phyloP scores from a whole-genome alignment of 441 rosid species.

The Populus hybrid region DNA sequence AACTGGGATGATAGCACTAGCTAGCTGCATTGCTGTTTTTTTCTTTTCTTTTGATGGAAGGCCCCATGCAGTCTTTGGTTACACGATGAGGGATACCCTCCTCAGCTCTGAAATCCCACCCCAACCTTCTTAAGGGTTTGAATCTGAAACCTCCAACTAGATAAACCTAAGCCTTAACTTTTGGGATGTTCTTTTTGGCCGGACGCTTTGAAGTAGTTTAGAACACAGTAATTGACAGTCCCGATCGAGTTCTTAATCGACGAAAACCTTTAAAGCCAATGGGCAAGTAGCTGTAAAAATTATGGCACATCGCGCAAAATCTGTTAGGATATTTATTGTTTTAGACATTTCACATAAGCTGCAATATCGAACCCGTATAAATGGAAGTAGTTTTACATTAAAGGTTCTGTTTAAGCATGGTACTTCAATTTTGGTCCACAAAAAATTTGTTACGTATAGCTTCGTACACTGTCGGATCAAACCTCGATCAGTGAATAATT shows the following conservation, averaged over 20 bases:
- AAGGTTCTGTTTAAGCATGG: neutral
- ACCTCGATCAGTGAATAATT: neutral
- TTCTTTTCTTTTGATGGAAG: neutral
- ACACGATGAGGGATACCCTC: neutral
- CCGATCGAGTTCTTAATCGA: neutral
- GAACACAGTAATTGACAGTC: neutral
- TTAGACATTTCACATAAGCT: neutral
- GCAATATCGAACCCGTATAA: conserved; percentile 22
- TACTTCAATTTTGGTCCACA: neutral
- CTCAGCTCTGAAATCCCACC: neutral
- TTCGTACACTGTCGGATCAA: neutral
- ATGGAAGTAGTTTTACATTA: conserved; percentile 19
- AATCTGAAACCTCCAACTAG: neutral
- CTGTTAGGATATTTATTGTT: conserved; percentile 17
- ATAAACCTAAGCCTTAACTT: neutral
- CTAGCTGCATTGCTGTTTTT: neutral
- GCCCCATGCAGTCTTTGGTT: neutral
- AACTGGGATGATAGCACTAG: neutral
- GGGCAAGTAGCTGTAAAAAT: conserved; percentile 13
- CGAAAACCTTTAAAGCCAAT: neutral
- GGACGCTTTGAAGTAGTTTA: neutral
- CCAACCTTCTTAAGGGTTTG: neutral
- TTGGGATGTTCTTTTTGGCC: neutral
- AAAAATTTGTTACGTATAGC: neutral
- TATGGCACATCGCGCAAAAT: neutral